These are phyloP conservation scores for Chytriomyces sp. DNA, from an alignment of 192 early-diverging fungal species.

Conservation along the genomic window DNA sequence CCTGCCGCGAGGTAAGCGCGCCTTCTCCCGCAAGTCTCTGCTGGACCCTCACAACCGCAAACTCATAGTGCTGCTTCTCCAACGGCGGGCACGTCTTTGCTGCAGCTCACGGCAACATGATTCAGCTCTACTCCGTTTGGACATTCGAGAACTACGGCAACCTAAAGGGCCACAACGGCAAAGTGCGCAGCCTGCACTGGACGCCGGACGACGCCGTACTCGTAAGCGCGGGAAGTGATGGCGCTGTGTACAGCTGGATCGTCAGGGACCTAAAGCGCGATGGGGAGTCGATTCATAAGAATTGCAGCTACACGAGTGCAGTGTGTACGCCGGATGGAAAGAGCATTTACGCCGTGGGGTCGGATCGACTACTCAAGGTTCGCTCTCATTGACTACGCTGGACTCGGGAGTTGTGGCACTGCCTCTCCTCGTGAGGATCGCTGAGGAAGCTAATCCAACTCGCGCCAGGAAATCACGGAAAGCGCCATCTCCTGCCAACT, in stretches of 20 bases:
- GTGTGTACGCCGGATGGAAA: constrained; percentile 46
- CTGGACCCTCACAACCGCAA: not conserved
- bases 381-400: too few species aligned
- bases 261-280: constrained; percentile 51
- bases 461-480: constrained; percentile 57
- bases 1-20: constrained; percentile 53
- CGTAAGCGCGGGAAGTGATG: constrained; percentile 59
- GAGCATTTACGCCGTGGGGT: constrained; percentile 55
- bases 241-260: constrained; percentile 61
- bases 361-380: constrained; percentile 58
- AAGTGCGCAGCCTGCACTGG: constrained; percentile 54
- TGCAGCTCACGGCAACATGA: constrained; percentile 54
- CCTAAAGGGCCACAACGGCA: constrained; percentile 63
- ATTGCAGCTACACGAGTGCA: constrained; percentile 49
- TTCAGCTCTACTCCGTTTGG: constrained; percentile 58
- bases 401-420: too few species aligned
- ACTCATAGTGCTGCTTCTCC: constrained; percentile 52
- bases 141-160: constrained; percentile 55
- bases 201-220: constrained; percentile 53
- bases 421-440: too few species aligned
- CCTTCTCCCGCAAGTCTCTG: not conserved
- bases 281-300: constrained; percentile 60
- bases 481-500: constrained; percentile 50
- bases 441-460: not conserved
- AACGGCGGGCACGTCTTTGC: constrained; percentile 62